Evolutionary conservation across 768 basidiomycete genomes (phyloP).

Genomic region (Termitomyces sp.): DNA sequence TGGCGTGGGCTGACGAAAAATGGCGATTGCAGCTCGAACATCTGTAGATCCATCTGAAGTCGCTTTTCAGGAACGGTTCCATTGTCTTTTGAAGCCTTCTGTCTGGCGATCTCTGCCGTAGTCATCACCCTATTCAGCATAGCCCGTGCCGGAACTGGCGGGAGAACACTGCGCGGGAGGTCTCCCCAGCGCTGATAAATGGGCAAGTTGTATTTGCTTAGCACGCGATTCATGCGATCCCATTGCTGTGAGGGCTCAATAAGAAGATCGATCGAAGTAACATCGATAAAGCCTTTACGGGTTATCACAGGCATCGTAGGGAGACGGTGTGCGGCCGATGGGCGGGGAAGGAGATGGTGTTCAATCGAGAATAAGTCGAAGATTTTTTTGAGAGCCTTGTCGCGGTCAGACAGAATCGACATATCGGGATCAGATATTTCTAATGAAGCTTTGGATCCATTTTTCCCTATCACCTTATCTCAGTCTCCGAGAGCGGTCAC

Average conservation of each 20-base stretch:
- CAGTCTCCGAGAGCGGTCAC: background rate
- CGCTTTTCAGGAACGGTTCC: background rate
- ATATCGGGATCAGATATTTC: background rate
- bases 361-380: conserved; percentile 12
- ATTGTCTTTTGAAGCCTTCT: conserved; percentile 1
- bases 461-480: conserved; percentile 7
- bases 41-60: background rate
- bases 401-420: background rate
- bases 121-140: conserved; percentile 8
- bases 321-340: background rate
- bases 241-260: conserved; percentile 9
- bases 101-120: background rate
- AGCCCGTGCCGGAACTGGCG: conserved; percentile 4
- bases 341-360: conserved; percentile 12
- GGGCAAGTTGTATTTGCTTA: conserved; percentile 11
- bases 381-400: conserved; percentile 9
- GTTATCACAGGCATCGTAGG: conserved; percentile 14
- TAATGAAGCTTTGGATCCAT: conserved; percentile 2
- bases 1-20: background rate
- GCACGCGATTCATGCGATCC: conserved; percentile 6
- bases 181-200: conserved; percentile 12
- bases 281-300: conserved; percentile 12
- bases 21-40: background rate
- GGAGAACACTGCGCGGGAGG: conserved; percentile 11
- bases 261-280: conserved; percentile 10